Evolutionary conservation across 768 basidiomycete genomes (phyloP), one percentile per base, ranked within the genome.

Genomic region (Termitomyces titanicus): DNA sequence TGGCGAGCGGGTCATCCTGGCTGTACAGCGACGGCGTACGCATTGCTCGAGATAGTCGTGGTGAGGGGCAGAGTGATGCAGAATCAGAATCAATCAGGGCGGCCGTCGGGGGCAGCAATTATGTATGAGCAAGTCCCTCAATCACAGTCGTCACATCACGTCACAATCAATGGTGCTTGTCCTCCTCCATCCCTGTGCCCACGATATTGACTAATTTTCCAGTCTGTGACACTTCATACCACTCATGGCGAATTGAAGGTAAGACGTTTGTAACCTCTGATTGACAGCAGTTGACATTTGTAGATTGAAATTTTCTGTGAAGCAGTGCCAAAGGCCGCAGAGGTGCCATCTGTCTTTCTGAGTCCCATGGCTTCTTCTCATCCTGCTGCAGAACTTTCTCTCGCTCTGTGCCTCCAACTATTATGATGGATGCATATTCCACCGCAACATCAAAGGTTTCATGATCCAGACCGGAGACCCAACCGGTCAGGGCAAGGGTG

Each of bases 301-400:
- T 67, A 98, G 94, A 85, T 98, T 58, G 97, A 99, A 72, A 68
- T 99, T 12, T 98, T 98, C 73, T 98, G 97, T 69, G 97, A 99
- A 72, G 88, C 96, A 6, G 90, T 94, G 18, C 97, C 97, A 22
- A 93, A 94, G 70, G 79, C 94, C 11, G 93, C 95, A 61, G 96
- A 99, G 79, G 95, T 94, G 59, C 56, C 48, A 48, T 45, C 51
- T 37, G 46, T 47, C 39, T 51, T 46, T 57, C 42, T 43, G 51
- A 33, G 25, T 44, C 51, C 37, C 15, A 54, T 51, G 37, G n/a
- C 49, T 54, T 56, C 53, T 47, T 46, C 29, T 48, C 40, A 55
- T 57, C 35, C 55, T 55, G 20, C 20, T 15, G 33, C 63, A 97
- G 94, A 99, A 98, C 71, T 99, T 98, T 66, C 78, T 99, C 13